Evolutionary conservation across 2,329 filamentous ascomycete species (phyloP).

Genomic region (Alternaria sp.): DNA sequence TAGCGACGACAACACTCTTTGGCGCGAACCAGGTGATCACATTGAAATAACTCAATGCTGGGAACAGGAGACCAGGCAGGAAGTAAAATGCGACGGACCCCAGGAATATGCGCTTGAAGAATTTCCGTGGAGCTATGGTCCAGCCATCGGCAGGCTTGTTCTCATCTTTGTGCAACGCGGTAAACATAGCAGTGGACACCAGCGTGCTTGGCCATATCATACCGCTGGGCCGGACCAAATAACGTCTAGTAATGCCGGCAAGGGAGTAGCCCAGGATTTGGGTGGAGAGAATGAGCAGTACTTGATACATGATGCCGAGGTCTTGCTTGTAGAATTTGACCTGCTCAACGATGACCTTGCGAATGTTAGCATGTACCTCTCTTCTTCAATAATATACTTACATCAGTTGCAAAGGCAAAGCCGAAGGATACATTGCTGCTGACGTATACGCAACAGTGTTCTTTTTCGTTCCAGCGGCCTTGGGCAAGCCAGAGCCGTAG

Average conservation of each 20-base stretch:
- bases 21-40: slow-evolving; percentile 90
- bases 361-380: slow-evolving; percentile 19
- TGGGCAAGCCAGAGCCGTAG: slow-evolving; percentile 79
- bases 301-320: slow-evolving; percentile 77
- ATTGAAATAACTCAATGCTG: slow-evolving; percentile 87
- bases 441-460: slow-evolving; percentile 88
- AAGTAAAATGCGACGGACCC: slow-evolving; percentile 84
- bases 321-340: slow-evolving; percentile 89
- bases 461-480: slow-evolving; percentile 86
- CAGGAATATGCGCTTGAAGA: slow-evolving; percentile 79
- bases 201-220: slow-evolving; percentile 94
- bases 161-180: slow-evolving; percentile 83
- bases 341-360: slow-evolving; percentile 81
- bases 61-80: slow-evolving; percentile 81
- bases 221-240: slow-evolving; percentile 82
- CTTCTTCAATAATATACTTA: slow-evolving; percentile 38
- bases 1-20: slow-evolving; percentile 84
- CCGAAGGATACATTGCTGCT: slow-evolving; percentile 91
- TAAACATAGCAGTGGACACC: slow-evolving; percentile 90
- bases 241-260: slow-evolving; percentile 81
- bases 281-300: slow-evolving; percentile 84
- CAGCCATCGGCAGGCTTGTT: slow-evolving; percentile 85
- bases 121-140: slow-evolving; percentile 82
- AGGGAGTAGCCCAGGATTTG: slow-evolving; percentile 89
- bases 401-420: slow-evolving; percentile 88